phyloP scores from a whole-genome alignment of 1,139 yeast genomes.

The Geotrichum reessii region DNA sequence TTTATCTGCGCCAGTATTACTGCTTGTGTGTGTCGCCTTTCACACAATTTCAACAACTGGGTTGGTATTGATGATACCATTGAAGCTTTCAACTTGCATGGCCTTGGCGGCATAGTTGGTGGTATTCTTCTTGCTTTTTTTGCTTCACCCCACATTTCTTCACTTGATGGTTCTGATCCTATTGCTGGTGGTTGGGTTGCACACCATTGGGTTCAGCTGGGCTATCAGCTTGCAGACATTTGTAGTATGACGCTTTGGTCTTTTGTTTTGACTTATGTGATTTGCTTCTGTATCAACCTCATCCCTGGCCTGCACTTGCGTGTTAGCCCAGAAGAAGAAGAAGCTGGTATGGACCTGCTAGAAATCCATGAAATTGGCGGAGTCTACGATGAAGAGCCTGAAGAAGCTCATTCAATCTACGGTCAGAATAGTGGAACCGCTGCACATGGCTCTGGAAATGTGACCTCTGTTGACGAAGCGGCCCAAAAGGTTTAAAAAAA shows the following conservation, averaged over 20 bases:
- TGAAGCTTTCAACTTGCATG: conserved; percentile 97
- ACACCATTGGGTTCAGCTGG: conserved; percentile 84
- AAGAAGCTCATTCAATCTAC: background rate
- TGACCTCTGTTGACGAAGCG: background rate
- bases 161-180: conserved; percentile 70
- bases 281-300: conserved; percentile 65
- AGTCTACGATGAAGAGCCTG: conserved; percentile 9
- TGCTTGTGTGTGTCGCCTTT: conserved; percentile 79
- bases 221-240: conserved; percentile 80
- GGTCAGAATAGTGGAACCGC: background rate
- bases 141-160: conserved; percentile 80
- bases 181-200: conserved; percentile 91
- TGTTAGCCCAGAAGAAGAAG: conserved; percentile 78
- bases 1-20: conserved; percentile 75
- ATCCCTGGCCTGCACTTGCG: conserved; percentile 82
- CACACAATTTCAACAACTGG: conserved; percentile 80
- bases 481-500: background rate
- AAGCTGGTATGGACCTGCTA: conserved; percentile 65
- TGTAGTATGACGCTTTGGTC: conserved; percentile 69
- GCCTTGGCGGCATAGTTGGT: conserved; percentile 90
- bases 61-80: conserved; percentile 83
- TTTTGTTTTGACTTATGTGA: conserved; percentile 68
- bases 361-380: conserved; percentile 29
- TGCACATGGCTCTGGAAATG: background rate
- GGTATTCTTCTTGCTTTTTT: conserved; percentile 82